phyloP scores from a whole-genome alignment of 768 basidiomycete genomes.

The Calocybe indica region DNA sequence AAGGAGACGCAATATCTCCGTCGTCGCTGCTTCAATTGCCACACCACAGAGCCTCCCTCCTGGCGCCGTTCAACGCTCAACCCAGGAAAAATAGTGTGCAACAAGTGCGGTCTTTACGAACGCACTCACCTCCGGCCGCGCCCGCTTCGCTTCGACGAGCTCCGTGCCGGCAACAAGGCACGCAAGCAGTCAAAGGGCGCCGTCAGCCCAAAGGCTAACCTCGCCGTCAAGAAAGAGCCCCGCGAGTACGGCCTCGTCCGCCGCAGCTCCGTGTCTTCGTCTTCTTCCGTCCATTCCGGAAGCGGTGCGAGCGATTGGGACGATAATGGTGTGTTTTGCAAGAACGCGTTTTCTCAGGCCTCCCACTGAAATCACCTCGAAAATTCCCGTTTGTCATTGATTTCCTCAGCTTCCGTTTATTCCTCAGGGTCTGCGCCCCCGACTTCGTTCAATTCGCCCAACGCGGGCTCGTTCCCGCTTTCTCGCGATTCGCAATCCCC shows the following conservation, averaged over 20 bases:
- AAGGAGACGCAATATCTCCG: constrained; percentile 91
- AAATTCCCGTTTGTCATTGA: not conserved
- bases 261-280: constrained; percentile 61
- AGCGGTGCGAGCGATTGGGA: constrained; percentile 76
- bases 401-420: constrained; percentile 38
- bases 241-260: constrained; percentile 45
- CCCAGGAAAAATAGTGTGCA: constrained; percentile 90
- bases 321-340: constrained; percentile 56
- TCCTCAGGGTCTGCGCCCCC: constrained; percentile 57
- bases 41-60: constrained; percentile 84
- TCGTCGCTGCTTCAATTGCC: constrained; percentile 85
- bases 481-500: constrained; percentile 51
- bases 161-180: constrained; percentile 81
- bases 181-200: constrained; percentile 46
- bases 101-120: constrained; percentile 90
- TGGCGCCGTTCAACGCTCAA: constrained; percentile 88
- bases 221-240: constrained; percentile 59
- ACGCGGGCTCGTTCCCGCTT: constrained; percentile 52
- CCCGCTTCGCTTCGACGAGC: constrained; percentile 82
- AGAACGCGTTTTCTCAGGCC: constrained; percentile 8
- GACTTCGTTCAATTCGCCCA: constrained; percentile 66
- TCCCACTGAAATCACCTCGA: constrained; percentile 12
- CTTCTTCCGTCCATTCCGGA: constrained; percentile 46
- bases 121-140: constrained; percentile 81
- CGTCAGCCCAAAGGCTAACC: constrained; percentile 31